phyloP scores from a whole-genome alignment of 805 yeast species.

The Barnettozyma californica region DNA sequence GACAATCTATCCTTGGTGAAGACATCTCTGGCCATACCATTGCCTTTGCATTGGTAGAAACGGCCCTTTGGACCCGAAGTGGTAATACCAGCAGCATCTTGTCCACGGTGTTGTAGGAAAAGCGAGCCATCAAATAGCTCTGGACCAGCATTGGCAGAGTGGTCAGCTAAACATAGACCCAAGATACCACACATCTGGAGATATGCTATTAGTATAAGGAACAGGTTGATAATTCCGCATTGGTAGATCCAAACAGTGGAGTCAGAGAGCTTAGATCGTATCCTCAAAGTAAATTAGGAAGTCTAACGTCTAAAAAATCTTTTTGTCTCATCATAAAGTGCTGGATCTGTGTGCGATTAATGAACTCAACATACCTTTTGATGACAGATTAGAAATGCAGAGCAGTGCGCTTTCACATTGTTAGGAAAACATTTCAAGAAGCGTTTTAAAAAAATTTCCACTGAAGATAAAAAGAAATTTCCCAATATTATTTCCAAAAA shows the following conservation, averaged over 20 bases:
- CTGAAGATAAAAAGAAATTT: not conserved
- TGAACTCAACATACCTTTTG: not conserved
- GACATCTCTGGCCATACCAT: constrained; percentile 97
- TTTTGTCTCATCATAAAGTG: constrained; percentile 15
- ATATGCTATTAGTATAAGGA: constrained; percentile 3
- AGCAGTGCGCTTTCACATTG: not conserved
- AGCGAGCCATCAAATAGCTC: constrained; percentile 90
- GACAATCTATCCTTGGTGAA: constrained; percentile 78
- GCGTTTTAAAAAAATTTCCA: not conserved
- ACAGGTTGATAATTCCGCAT: not conserved
- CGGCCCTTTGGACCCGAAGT: constrained; percentile 94
- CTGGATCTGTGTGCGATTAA: not conserved
- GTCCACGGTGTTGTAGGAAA: constrained; percentile 95
- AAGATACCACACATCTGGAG: constrained; percentile 85
- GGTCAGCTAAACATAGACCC: constrained; percentile 81
- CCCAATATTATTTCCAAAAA: not conserved
- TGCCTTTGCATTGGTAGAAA: constrained; percentile 95
- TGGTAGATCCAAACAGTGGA: not conserved
- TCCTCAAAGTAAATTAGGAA: constrained; percentile 27
- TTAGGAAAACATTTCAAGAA: not conserved
- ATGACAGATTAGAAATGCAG: not conserved
- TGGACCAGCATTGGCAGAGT: constrained; percentile 68
- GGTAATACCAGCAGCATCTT: constrained; percentile 98
- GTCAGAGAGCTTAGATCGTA: constrained; percentile 20
- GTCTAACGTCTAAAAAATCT: constrained; percentile 29